Evolutionary conservation across 192 early-diverging fungal genomes (phyloP), one percentile per base, ranked within the genome.

Genomic region (Thamnidium elegans): DNA sequence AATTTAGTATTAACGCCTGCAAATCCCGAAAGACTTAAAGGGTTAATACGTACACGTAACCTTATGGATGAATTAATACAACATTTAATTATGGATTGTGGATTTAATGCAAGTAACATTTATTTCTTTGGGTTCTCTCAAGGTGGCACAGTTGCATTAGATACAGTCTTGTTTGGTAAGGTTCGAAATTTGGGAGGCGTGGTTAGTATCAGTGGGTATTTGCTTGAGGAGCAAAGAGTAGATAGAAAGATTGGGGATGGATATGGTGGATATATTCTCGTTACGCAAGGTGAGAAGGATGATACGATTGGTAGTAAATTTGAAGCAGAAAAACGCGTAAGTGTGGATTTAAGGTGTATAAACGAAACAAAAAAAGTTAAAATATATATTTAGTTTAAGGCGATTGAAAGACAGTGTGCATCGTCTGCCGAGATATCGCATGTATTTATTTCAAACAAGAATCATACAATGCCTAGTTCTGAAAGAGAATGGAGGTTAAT

Each of bases 101-200:
- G 73, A n/a, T 86, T 78, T 63, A 51, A 59, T 0, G 58, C 76
- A 5, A 55, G 58, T 36, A 69, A 76, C 20, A 79, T 90, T 31
- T 80, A 84, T 45, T 55, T 92, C 3, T 83, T 93, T 72, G 91
- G 91, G 3, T 93, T 91, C 69, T 81, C 86, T 10, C 88, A 93
- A 47, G 91, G 91, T 39, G 91, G 79, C 3, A 70, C 77, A 4
- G 78, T 83, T 14, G 88, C 89, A 31, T 55, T 93, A 53, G 87
- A 91, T 67, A 13, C 86, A 26, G 86, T 77, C 0, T 69, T 88
- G 8, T 81, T 85, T 51, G 86, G 85, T 20, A 68, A 65, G 7
- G 21, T 63, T 0, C 17, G 47, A 14, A 63, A 67, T 31, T 48
- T 90, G n/a, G 77, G 80, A 3, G 86, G 83, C 6, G 86, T 86